Evolutionary conservation across 2,329 filamentous ascomycete species (phyloP), one percentile per base, ranked within the genome.

Genomic region (Berkeleyomyces rouxiae): DNA sequence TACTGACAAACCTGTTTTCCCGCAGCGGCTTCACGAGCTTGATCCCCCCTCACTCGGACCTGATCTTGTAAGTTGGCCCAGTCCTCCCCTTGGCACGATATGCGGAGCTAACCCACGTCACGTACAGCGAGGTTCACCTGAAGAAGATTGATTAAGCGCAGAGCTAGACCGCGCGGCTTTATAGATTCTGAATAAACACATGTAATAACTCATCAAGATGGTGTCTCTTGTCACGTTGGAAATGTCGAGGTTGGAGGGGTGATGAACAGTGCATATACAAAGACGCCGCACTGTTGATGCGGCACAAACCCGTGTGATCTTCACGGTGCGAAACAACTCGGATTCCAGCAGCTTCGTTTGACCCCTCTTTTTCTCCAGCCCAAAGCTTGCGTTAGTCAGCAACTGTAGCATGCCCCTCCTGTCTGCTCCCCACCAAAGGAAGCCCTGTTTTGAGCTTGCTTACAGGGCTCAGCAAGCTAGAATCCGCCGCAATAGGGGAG

Each of bases 41-140:
- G 69, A 95, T 95, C 66, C 90, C 90, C 65, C 74, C 84, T 46
- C 82, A 86, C 69, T 77, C 88, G n/a, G 83, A 79, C 67, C 79
- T 95, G 66, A 80, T 95, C 76, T 95, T 95, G 89, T 93, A 80
- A 79, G 88, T 82, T 13, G n/a, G 31, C 43, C 7, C 43, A 13
- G 13, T 33, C 42, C 9, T 51, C 33, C 43, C 63, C 58, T 2
- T 31, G 31, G 7, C 16, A 3, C n/a, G 9, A 13, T 11, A 7
- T 36, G 23, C 11, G 6, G 10, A n/a, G 16, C 4, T 44, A 61
- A 47, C 65, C 69, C 63, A 67, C 59, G 6, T 33, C 7, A 4
- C n/a, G 10, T 43, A 55, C 68, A 87, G 85, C 72, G 84, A 88
- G 67, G 84, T 88, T 67, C 76, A 86, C 73, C 81, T 88, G 67